Conservation (phyloP, 179 eudicot genomes). For the Silene coronaria region DNA sequence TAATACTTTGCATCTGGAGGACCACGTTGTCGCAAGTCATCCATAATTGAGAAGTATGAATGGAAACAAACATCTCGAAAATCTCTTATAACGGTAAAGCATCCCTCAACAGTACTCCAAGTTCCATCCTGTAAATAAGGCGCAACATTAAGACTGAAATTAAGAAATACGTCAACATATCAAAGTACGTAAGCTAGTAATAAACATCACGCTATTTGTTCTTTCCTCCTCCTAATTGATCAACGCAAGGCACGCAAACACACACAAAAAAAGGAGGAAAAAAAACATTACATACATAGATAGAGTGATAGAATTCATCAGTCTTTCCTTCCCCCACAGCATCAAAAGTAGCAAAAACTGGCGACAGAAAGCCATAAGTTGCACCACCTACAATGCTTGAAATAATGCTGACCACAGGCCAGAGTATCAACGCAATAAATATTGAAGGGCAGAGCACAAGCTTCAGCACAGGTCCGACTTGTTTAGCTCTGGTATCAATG, state of each 20-base stretch:
- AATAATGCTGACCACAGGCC: conserved; percentile 57
- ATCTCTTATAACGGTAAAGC: conserved; percentile 61
- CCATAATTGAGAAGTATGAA: conserved; percentile 79
- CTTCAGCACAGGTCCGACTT: conserved; percentile 80
- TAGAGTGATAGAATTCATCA: conserved; percentile 52
- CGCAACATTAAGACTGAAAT: conserved; percentile 4
- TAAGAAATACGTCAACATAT: neutral
- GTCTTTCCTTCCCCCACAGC: conserved; percentile 78
- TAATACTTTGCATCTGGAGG: conserved; percentile 57
- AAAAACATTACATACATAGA: conserved; percentile 44
- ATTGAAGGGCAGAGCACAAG: conserved; percentile 49
- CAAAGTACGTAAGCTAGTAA: neutral
- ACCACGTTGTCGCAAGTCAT: conserved; percentile 53
- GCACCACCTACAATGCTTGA: conserved; percentile 65
- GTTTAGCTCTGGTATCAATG: conserved; percentile 52
- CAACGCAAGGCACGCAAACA: neutral
- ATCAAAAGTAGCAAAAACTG: conserved; percentile 74
- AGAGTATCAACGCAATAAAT: conserved; percentile 38
- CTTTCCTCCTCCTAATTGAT: neutral
- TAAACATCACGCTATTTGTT: neutral
- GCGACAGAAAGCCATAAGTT: conserved; percentile 77
- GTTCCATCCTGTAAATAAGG: conserved; percentile 72
- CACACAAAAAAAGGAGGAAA: neutral
- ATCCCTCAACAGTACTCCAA: conserved; percentile 52
- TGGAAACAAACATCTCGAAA: conserved; percentile 65